Evolutionary conservation across 495 filamentous ascomycete species (phyloP).

Genomic region (Parathielavia hyrcaniae): DNA sequence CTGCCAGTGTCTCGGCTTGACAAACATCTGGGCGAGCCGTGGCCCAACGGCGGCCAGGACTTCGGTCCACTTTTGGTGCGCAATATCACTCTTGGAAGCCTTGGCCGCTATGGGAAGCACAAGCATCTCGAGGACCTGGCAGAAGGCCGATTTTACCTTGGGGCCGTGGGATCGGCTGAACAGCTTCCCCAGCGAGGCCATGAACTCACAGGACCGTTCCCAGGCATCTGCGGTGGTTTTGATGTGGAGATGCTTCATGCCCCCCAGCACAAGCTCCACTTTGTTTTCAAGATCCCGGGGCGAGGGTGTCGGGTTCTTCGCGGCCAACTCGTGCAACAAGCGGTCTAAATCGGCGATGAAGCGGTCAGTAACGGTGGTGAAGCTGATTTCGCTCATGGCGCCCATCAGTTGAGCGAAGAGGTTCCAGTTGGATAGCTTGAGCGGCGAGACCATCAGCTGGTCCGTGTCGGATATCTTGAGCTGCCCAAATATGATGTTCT

Average conservation of each 20-base stretch:
- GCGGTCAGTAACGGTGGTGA: conserved; percentile 71
- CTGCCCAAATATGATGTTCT: conserved; percentile 91
- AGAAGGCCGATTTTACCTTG: conserved; percentile 87
- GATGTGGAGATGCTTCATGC: conserved; percentile 83
- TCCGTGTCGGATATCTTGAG: conserved; percentile 82
- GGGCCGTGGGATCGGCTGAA: conserved; percentile 81
- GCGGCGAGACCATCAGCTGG: conserved; percentile 65
- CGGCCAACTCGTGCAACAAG: conserved; percentile 61
- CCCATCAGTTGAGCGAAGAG: conserved; percentile 87
- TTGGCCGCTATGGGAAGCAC: conserved; percentile 81
- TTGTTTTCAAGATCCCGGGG: conserved; percentile 64
- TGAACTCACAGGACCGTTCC: conserved; percentile 81
- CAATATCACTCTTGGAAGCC: conserved; percentile 63
- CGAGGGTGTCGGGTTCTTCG: conserved; percentile 51
- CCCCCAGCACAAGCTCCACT: conserved; percentile 75
- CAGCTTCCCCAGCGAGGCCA: conserved; percentile 69
- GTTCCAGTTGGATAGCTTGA: conserved; percentile 89
- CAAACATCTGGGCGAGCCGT: conserved; percentile 71
- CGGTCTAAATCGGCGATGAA: conserved; percentile 75
- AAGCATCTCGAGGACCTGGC: conserved; percentile 78
- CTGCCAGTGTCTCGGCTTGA: conserved; percentile 85
- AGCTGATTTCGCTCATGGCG: conserved; percentile 89
- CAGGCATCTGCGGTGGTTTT: conserved; percentile 66
- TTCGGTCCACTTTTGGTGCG: conserved; percentile 75
- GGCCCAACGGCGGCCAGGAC: conserved; percentile 70